Evolutionary conservation across 2,329 filamentous ascomycete species (phyloP).

Genomic region (Xylariomycetidae sp.): DNA sequence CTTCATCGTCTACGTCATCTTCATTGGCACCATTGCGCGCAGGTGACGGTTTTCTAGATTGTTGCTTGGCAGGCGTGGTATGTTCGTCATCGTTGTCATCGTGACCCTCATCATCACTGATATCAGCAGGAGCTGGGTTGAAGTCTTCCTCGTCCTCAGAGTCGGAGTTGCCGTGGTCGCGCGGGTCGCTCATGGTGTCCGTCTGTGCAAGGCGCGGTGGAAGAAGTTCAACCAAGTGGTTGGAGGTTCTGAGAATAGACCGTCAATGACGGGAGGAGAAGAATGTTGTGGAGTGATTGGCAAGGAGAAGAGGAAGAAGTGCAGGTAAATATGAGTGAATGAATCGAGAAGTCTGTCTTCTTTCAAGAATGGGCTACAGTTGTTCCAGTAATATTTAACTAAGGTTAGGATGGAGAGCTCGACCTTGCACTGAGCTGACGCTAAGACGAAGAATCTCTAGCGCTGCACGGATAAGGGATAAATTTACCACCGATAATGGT

Average conservation of each 20-base stretch:
- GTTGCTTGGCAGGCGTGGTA: slow-evolving; percentile 16
- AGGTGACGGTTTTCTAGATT: slow-evolving; percentile 17
- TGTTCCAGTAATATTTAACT: no score
- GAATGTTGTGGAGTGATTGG: no score
- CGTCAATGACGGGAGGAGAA: no score
- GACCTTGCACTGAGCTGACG: no score
- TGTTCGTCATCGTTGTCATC: slow-evolving; percentile 33
- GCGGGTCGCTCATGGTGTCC: slow-evolving; percentile 42
- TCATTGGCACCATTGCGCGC: slow-evolving; percentile 25
- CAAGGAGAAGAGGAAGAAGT: slow-evolving; percentile 2
- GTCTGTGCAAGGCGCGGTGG: no score
- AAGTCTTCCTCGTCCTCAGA: slow-evolving; percentile 83
- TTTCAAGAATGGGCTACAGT: no score
- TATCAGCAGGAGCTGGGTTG: slow-evolving; percentile 72
- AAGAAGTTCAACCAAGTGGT: slow-evolving; percentile 3
- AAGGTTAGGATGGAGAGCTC: no score
- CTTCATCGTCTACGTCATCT: slow-evolving; percentile 40
- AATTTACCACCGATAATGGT: no score
- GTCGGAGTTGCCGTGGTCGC: slow-evolving; percentile 46
- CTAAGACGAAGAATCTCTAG: no score
- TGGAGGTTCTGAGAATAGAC: not conserved
- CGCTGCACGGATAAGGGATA: no score
- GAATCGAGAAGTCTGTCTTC: no score
- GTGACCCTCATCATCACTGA: slow-evolving; percentile 73
- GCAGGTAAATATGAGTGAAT: no score